Conservation (phyloP, 441 rosid genomes). For the Populus hybrid region DNA sequence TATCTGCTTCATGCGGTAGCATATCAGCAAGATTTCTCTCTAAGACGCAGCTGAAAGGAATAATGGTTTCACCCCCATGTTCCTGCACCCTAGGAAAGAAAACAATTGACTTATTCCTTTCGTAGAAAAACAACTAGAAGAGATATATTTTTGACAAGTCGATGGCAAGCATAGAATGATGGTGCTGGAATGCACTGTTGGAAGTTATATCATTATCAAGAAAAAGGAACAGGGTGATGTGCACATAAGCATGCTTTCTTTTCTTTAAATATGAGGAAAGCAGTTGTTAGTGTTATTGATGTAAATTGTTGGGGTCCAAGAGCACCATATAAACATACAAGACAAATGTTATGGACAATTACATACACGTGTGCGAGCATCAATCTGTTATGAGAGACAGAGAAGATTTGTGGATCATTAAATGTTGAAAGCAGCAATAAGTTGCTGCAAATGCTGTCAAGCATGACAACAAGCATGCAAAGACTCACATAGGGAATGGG, state of each 20-base stretch:
- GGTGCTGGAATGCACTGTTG: background rate
- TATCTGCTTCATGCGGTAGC: conserved; percentile 66
- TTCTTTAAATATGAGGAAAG: background rate
- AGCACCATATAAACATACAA: background rate
- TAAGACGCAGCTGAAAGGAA: conserved; percentile 85
- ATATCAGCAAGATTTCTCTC: conserved; percentile 87
- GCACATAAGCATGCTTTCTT: background rate
- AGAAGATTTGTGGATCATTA: background rate
- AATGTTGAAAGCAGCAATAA: background rate
- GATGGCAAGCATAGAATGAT: background rate
- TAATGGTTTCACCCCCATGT: conserved; percentile 88
- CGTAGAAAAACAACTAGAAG: background rate
- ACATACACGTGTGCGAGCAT: background rate
- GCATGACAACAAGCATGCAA: background rate
- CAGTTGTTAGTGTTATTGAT: background rate
- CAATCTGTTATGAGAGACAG: background rate
- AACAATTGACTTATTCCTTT: conserved; percentile 5
- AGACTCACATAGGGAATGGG: background rate
- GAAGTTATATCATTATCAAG: background rate
- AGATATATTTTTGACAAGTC: background rate
- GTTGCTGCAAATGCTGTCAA: background rate
- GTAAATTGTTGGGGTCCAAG: background rate
- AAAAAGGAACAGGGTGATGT: background rate
- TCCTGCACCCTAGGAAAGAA: conserved; percentile 80
- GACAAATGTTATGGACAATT: background rate